Base-by-base conservation (phyloP, 805 yeast genomes). In the Nakazawaea sp. region DNA sequence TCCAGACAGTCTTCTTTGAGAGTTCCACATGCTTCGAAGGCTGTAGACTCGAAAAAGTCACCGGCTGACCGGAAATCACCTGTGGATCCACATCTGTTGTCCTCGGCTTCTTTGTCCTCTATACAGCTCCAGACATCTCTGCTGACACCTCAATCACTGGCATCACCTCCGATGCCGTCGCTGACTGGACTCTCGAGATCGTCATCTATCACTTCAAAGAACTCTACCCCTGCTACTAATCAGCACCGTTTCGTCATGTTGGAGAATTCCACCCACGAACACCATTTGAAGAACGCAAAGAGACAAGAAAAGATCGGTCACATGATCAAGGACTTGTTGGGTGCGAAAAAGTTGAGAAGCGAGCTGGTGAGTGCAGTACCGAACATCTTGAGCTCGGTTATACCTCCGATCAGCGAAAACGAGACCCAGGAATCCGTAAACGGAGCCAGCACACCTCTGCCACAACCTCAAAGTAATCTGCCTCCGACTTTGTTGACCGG, bases 261-360 rank as follows among this genome's bases (percentile, higher is more conserved):
- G 34, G 86, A 78, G 33, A 81, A 80, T 46, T 94, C 95, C 4
- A 45, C 61, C 10, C 98, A 90, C 57, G 85, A 75, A 50, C 98
- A 90, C 58, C 77, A 76, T 53, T 64, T 90, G 42, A 70, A 76
- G 42, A 78, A 81, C 30, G 79, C 90, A 6, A 81, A 78, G 53
- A 66, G 94, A 47, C 90, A 83, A 55, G 94, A 83, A 51, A 83
- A 82, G 47, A 55, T 83, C 26, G 69, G 79, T 6, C 76, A 76
- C 42, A 81, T 83, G 88, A 65, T 83, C 43, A 83, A 81, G 50
- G 86, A 79, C 53, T 67, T 81, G 47, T 55, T 82, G n/a, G 88
- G 86, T 9, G 84, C 83, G 2, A 80, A 80, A 44, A 79, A 78
- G 49, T 56, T 78, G 20, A 62, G 90, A 42, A 80, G 72, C 45